These are phyloP conservation scores for Blastocystis hominis DNA, from an alignment of 352 stramenopile species.

Conservation along the genomic window DNA sequence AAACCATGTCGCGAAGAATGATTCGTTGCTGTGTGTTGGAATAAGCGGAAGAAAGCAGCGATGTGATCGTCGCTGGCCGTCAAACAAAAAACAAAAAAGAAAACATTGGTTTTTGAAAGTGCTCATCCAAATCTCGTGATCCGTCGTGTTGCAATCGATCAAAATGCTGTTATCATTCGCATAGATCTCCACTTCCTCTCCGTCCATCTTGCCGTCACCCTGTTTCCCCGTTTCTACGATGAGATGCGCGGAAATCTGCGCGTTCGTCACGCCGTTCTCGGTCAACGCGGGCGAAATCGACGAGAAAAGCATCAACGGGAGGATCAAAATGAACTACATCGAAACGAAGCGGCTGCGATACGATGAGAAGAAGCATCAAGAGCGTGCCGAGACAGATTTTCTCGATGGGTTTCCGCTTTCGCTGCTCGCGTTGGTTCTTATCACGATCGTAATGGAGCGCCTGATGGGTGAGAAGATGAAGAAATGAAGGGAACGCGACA, in stretches of 20 bases:
- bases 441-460: neutral
- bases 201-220: neutral
- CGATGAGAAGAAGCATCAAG: neutral
- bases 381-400: neutral
- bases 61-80: neutral
- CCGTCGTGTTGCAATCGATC: constrained; percentile 1
- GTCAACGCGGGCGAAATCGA: constrained; percentile 31
- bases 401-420: neutral
- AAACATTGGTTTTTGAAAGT: neutral
- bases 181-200: constrained; percentile 12
- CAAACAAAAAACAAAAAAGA: neutral
- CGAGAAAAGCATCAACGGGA: constrained; percentile 52
- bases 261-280: neutral
- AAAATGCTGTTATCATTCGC: constrained; percentile 14
- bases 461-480: neutral
- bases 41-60: constrained; percentile 25
- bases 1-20: constrained; percentile 19
- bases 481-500: neutral
- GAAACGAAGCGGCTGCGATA: neutral
- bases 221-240: neutral
- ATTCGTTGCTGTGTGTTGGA: constrained; percentile 32
- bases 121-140: neutral
- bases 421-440: constrained; percentile 13
- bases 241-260: neutral
- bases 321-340: constrained; percentile 42